Conservation (phyloP, 2,329 filamentous ascomycete species). For the Hymenotorrendiella dingleyae region DNA sequence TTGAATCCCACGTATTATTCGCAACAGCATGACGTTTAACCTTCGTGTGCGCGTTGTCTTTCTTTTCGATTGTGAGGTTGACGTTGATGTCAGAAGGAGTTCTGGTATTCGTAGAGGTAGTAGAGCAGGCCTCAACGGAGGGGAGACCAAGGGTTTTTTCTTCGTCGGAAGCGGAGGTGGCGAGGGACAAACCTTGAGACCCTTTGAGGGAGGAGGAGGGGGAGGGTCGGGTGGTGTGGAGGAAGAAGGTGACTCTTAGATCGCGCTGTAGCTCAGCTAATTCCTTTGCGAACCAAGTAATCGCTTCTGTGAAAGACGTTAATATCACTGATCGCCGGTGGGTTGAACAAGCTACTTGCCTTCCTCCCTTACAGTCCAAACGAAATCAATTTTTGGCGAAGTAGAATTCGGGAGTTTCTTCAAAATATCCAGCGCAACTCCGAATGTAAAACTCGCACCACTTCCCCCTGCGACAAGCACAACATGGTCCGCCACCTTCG, state of each 20-base stretch:
- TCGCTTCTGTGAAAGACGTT: constrained; percentile 9
- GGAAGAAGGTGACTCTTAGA: constrained; percentile 25
- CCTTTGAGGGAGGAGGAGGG: neutral
- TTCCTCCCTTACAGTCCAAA: constrained; percentile 43
- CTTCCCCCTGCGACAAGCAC: constrained; percentile 56
- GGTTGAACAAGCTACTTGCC: constrained; percentile 28
- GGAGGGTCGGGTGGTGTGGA: constrained; percentile 26
- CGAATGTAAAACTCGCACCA: constrained; percentile 54
- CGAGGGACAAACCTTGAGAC: neutral
- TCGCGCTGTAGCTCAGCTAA: constrained; percentile 26
- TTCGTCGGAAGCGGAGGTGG: constrained; percentile 5
- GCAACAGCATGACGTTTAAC: neutral
- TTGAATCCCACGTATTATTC: constrained; percentile 7
- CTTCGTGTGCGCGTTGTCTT: neutral
- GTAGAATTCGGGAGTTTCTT: constrained; percentile 33
- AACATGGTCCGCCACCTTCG: constrained; percentile 44
- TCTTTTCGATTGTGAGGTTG: constrained; percentile 11
- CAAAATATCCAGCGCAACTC: constrained; percentile 41
- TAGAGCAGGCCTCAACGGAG: neutral
- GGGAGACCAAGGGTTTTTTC: constrained; percentile 9
- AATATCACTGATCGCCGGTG: neutral
- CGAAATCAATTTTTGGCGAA: constrained; percentile 37
- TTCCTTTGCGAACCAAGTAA: constrained; percentile 22
- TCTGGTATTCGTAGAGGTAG: neutral
- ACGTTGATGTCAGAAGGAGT: neutral